Conservation (phyloP, 352 stramenopile species). For the Pythium aquatile region DNA sequence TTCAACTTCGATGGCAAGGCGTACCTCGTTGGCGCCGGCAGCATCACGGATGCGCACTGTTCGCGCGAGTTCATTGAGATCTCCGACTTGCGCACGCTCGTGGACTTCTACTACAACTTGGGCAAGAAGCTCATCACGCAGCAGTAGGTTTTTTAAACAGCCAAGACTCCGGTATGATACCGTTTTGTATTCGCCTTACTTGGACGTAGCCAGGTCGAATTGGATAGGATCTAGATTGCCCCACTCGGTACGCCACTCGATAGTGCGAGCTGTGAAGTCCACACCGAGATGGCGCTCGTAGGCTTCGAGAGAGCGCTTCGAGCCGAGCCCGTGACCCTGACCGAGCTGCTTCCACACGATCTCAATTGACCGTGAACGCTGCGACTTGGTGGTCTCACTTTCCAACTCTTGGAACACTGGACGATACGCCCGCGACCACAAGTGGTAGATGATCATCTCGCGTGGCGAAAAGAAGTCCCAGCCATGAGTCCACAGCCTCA, state of each 20-base stretch:
- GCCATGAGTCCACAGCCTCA: constrained; percentile 86
- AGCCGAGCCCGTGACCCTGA: constrained; percentile 28
- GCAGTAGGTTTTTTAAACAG: constrained; percentile 28
- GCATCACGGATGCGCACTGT: constrained; percentile 75
- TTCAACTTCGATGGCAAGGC: constrained; percentile 78
- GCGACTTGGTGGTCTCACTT: constrained; percentile 29
- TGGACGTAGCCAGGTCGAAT: constrained; percentile 44
- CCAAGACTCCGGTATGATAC: not conserved
- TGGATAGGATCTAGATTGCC: constrained; percentile 54
- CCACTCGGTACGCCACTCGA: constrained; percentile 63
- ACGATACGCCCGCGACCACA: constrained; percentile 85
- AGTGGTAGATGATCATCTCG: constrained; percentile 81
- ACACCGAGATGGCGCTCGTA: constrained; percentile 61
- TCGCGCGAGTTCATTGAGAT: constrained; percentile 74
- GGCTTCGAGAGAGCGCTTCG: constrained; percentile 34
- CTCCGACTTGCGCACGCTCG: constrained; percentile 52
- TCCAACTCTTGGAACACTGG: constrained; percentile 76
- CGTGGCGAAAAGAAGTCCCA: constrained; percentile 91
- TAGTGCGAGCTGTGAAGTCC: constrained; percentile 35
- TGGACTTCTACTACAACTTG: constrained; percentile 71
- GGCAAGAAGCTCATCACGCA: constrained; percentile 65
- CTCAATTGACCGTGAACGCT: constrained; percentile 33
- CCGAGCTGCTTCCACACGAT: constrained; percentile 18
- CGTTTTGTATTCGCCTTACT: constrained; percentile 5
- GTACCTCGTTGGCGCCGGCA: constrained; percentile 75